Percentiles rank a stretch among this genome's conserved stretches.
phyloP scores from a whole-genome alignment of 768 basidiomycete species.

The Tricholoma bakamatsutake region DNA sequence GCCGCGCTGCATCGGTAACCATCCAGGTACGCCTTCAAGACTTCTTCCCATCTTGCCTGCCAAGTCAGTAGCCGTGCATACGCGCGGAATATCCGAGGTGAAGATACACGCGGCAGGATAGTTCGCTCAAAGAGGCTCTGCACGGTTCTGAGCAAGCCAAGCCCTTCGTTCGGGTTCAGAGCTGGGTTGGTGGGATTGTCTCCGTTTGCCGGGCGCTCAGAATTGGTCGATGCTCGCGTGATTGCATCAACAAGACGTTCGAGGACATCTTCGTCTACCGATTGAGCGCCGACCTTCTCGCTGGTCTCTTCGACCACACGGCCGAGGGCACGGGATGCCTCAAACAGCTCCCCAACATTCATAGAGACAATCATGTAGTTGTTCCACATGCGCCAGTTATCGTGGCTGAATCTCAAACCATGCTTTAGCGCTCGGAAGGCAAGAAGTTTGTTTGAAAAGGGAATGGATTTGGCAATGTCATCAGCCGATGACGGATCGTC shows the following conservation, averaged over 20 bases:
- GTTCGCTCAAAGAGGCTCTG: conserved; percentile 67
- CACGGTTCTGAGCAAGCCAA: conserved; percentile 63
- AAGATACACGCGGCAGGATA: conserved; percentile 78
- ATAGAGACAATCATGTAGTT: conserved; percentile 95
- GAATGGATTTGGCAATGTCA: conserved; percentile 29
- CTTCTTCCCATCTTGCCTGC: conserved; percentile 68
- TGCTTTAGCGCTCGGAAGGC: conserved; percentile 92
- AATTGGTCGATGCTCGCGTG: conserved; percentile 44
- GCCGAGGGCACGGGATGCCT: conserved; percentile 77
- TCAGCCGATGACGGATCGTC: not conserved
- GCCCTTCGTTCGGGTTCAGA: conserved; percentile 54
- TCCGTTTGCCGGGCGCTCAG: conserved; percentile 28
- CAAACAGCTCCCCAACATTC: conserved; percentile 88
- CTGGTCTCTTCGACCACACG: conserved; percentile 79
- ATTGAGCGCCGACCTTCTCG: conserved; percentile 39
- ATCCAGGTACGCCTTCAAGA: conserved; percentile 77
- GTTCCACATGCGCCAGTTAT: conserved; percentile 97
- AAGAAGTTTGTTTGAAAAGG: conserved; percentile 73
- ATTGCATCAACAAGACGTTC: conserved; percentile 88
- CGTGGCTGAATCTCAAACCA: conserved; percentile 77
- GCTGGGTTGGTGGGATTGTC: conserved; percentile 1
- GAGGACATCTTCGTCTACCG: conserved; percentile 82
- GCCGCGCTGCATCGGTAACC: conserved; percentile 74
- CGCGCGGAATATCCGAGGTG: conserved; percentile 74
- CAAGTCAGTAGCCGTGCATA: conserved; percentile 78